Evolutionary conservation across 2,329 filamentous ascomycete species (phyloP).

Genomic region (Fusarium sp.): DNA sequence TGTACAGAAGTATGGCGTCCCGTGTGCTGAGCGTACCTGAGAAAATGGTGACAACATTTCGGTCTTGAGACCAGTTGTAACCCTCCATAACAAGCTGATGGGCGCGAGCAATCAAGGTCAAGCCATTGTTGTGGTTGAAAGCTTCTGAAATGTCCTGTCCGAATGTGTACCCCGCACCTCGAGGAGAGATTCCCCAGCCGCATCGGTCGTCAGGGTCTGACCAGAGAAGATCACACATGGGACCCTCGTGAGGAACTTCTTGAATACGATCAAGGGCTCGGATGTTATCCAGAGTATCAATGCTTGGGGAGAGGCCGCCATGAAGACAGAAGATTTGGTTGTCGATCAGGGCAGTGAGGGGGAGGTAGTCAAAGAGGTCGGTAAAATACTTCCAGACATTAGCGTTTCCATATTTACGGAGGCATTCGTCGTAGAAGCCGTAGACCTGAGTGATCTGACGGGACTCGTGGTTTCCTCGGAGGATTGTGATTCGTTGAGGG

Average conservation of each 20-base stretch:
- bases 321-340: conserved; percentile 99
- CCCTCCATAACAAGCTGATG: conserved; percentile 99
- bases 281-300: conserved; percentile 96
- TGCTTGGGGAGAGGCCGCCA: conserved; percentile 94
- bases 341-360: conserved; percentile 95
- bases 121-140: conserved; percentile 98
- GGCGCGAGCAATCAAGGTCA: conserved; percentile 93
- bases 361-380: conserved; percentile 98
- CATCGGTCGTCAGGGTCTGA: conserved; percentile 97
- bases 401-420: conserved; percentile 98
- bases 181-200: conserved; percentile 94
- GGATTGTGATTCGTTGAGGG: conserved; percentile 96
- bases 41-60: conserved; percentile 99
- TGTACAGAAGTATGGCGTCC: neutral
- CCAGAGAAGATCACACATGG: conserved; percentile 98
- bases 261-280: conserved; percentile 94
- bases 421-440: conserved; percentile 98
- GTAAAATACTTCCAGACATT: conserved; percentile 99
- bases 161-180: conserved; percentile 94
- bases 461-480: conserved; percentile 98
- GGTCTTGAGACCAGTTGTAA: conserved; percentile 99
- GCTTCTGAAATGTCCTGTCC: conserved; percentile 98
- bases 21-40: conserved; percentile 70
- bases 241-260: conserved; percentile 97
- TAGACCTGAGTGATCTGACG: conserved; percentile 99